Base-by-base conservation (phyloP, 225 moss, liverwort and hornwort species). In the Asterella californica region DNA sequence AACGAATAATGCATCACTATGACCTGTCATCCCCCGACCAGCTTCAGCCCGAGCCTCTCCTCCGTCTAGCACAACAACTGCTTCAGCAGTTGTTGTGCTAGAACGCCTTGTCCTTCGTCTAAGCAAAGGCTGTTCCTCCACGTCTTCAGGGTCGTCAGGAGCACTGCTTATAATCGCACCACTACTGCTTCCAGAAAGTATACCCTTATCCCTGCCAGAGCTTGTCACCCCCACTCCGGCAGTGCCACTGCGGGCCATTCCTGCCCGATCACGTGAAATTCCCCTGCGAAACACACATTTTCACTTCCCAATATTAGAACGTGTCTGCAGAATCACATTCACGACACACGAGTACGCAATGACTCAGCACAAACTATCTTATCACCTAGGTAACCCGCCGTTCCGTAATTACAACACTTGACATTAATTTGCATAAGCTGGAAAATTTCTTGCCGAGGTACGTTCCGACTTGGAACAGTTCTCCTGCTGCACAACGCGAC, bases 91-190 rank as follows among this genome's bases (percentile, higher is more conserved):
- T 25, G 74, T 82, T 32, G 83, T 78, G 53, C 64, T 65, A 50
- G 79, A 30, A 12, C 87, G 82, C 62, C 85, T 88, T 53, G 88
- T 88, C 70, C 85, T 85, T 24, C 88, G 89, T 45, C 90, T 83
- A 2, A 88, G 81, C 77, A 88, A 79, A 70, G 88, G 90, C 55
- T 88, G 87, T 53, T 90, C 90, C 68, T 88, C 84, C 37, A 82
- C 87, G 76, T 90, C 89, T 80, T 86, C 90, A 46, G 65, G 74
- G 61, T 88, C 90, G 48, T 88, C 90, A 47, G 79, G 70, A 70
- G 83, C 79, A 73, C 79, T 82, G 74, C 80, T 83, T 74, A 83
- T 73, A 33, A 83, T 81, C 52, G 76, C 78, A 72, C 74, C 69
- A 73, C 42, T 80, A 57, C 84, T 82, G 33, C 76, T 77, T 65